Evolutionary conservation across 169 alveolate species (phyloP), one percentile per base, ranked within the genome.

Genomic region (Babesia sp.): DNA sequence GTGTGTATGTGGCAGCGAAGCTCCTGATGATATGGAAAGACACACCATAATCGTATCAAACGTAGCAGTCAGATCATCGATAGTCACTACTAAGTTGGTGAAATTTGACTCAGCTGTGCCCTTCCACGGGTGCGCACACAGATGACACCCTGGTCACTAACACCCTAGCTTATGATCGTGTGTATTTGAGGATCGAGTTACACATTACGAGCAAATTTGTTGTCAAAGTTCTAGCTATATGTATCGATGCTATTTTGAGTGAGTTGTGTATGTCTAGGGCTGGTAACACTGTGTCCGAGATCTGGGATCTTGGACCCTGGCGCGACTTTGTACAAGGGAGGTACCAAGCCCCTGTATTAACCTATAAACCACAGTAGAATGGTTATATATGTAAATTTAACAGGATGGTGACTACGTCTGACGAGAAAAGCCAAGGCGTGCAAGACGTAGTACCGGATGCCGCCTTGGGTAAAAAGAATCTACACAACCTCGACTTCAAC

Each of bases 401-500:
- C 28, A 9, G 14, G 20, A 57, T 57, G 67, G 51, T 28, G 6
- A 39, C 50, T 9, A 36, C 1, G 16, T 26, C 50, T 45, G 16
- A 22, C 14, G 67, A 57, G 8, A 36, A 34, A 45, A 0, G 42
- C 42, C 1, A 0, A n/a, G n/a, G 9, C 31, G 34, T 3, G 33
- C 67, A 31, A 18, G 46, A 57, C n/a, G 50, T 28, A n/a, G 50
- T 33, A 22, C 51, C 31, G 14, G 67, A 57, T 55, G 59, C 44
- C 20, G 73, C 37, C 2, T 46, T 45, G 51, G 33, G 72, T 29
- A 67, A 81, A 57, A 31, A 28, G 18, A 81, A 81, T 37, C 75
- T 81, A 42, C 71, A 61, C 58, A 81, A 73, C 54, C 53, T 60
- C n/a, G 89, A 81, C 39, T 81, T 81, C 55, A 48, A 64, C 36